phyloP scores from a whole-genome alignment of 2,329 filamentous ascomycete genomes.

The Monosporascus sp. region DNA sequence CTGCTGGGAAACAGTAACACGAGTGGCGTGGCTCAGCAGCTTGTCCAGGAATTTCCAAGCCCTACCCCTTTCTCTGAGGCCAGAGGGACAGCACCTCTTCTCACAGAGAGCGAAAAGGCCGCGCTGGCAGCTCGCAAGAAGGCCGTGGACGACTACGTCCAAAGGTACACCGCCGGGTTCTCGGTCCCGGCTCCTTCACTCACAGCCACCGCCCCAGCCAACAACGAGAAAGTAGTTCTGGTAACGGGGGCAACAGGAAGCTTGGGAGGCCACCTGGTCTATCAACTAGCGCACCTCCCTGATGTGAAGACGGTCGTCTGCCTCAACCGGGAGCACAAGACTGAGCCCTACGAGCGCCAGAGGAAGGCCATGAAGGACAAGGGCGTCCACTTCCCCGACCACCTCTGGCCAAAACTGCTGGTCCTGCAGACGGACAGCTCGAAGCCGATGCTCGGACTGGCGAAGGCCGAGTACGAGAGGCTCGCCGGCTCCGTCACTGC shows the following conservation, averaged over 20 bases:
- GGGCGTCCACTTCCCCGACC: slow-evolving; percentile 3
- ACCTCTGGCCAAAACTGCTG: background rate
- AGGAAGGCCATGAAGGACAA: slow-evolving; percentile 7
- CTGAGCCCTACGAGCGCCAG: slow-evolving; percentile 9
- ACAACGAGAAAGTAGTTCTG: slow-evolving; percentile 23
- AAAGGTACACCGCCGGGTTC: slow-evolving; percentile 6
- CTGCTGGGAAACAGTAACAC: background rate
- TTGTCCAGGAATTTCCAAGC: too few species aligned
- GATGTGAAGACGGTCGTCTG: slow-evolving; percentile 33
- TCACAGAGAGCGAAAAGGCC: background rate
- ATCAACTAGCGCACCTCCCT: slow-evolving; percentile 17
- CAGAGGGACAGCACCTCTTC: background rate
- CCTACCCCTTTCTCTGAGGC: too few species aligned
- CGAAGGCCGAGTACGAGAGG: background rate
- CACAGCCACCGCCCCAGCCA: slow-evolving; percentile 17
- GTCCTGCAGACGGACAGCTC: slow-evolving; percentile 1
- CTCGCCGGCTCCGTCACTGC: slow-evolving; percentile 2
- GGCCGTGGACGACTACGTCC: slow-evolving; percentile 6
- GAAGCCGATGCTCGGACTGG: background rate
- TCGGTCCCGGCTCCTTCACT: background rate
- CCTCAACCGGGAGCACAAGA: slow-evolving; percentile 35
- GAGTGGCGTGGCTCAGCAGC: background rate
- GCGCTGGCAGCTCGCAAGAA: slow-evolving; percentile 5
- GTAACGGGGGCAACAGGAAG: slow-evolving; percentile 35
- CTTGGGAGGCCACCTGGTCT: slow-evolving; percentile 31